phyloP scores from a whole-genome alignment of 306 rosid genomes.

The Acacia crassicarpa region DNA sequence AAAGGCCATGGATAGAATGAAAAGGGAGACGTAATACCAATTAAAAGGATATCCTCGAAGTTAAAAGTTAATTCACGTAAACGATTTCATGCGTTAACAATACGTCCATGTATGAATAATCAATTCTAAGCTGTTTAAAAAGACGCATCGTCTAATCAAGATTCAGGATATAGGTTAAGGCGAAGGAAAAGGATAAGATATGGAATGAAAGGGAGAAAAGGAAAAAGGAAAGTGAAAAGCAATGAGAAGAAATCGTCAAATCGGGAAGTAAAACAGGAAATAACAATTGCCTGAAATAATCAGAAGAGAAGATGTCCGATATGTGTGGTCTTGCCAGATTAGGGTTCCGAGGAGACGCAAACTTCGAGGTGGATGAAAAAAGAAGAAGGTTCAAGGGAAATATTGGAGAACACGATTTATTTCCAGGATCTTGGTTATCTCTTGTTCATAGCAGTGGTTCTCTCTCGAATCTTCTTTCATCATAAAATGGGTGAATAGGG shows the following conservation, averaged over 20 bases:
- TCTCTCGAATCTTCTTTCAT: no score
- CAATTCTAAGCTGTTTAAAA: neutral
- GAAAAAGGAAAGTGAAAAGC: neutral
- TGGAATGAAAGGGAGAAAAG: neutral
- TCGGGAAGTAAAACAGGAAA: neutral
- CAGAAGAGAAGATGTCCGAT: neutral
- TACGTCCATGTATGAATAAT: neutral
- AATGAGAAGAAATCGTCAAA: neutral
- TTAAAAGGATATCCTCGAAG: neutral
- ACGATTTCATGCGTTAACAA: neutral
- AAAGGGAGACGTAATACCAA: neutral
- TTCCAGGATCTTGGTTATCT: fast-evolving
- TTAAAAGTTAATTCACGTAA: neutral
- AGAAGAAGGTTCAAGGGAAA: neutral
- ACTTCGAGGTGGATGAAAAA: neutral
- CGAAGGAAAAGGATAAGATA: neutral
- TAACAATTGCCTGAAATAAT: slow-evolving; percentile 29
- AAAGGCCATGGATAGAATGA: neutral
- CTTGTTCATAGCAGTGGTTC: no score
- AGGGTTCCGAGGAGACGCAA: slow-evolving; percentile 41
- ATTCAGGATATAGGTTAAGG: neutral
- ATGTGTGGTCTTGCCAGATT: slow-evolving; percentile 12
- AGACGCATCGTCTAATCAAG: neutral
- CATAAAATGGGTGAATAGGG: no score
- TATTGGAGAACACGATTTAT: fast-evolving